These are phyloP conservation scores for Phytophthora vignae DNA, from an alignment of 352 stramenopile species.

Conservation along the genomic window DNA sequence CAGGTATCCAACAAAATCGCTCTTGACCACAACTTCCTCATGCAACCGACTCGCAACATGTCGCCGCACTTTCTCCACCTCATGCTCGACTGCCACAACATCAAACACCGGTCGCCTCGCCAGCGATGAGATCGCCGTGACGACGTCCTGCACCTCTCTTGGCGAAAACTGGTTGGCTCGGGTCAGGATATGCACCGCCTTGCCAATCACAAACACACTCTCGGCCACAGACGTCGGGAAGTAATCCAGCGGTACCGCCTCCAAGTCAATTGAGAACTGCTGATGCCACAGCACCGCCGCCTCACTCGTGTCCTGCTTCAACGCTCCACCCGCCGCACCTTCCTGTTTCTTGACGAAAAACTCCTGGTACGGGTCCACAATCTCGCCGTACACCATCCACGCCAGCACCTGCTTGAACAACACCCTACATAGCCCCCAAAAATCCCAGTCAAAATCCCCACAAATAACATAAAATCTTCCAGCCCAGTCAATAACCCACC, in stretches of 20 bases:
- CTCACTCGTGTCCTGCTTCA: slow-evolving; percentile 3
- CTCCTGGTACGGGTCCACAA: slow-evolving; percentile 74
- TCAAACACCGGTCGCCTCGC: slow-evolving; percentile 55
- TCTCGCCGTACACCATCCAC: slow-evolving; percentile 80
- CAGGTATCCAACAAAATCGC: slow-evolving; percentile 67
- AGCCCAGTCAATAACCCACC: slow-evolving; percentile 33
- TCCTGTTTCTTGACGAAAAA: slow-evolving; percentile 73
- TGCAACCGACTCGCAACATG: slow-evolving; percentile 67
- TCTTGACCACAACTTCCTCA: slow-evolving; percentile 71
- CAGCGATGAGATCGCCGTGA: slow-evolving; percentile 46
- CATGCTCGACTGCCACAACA: slow-evolving; percentile 53
- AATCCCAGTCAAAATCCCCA: slow-evolving; percentile 5
- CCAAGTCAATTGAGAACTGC: slow-evolving; percentile 61
- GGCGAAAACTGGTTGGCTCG: slow-evolving; percentile 56
- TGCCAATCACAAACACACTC: slow-evolving; percentile 75
- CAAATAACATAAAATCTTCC: background rate
- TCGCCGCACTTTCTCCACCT: slow-evolving; percentile 63
- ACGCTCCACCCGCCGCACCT: background rate
- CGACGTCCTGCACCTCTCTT: slow-evolving; percentile 58
- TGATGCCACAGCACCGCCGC: slow-evolving; percentile 50
- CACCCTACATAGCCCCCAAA: slow-evolving; percentile 43
- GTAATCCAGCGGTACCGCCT: slow-evolving; percentile 68
- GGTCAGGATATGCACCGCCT: slow-evolving; percentile 66
- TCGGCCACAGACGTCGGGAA: slow-evolving; percentile 66
- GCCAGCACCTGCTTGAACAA: slow-evolving; percentile 85